Evolutionary conservation across 1,284 basidiomycete genomes (phyloP), one percentile per base, ranked within the genome.

Genomic region (Leccinum solheimii): DNA sequence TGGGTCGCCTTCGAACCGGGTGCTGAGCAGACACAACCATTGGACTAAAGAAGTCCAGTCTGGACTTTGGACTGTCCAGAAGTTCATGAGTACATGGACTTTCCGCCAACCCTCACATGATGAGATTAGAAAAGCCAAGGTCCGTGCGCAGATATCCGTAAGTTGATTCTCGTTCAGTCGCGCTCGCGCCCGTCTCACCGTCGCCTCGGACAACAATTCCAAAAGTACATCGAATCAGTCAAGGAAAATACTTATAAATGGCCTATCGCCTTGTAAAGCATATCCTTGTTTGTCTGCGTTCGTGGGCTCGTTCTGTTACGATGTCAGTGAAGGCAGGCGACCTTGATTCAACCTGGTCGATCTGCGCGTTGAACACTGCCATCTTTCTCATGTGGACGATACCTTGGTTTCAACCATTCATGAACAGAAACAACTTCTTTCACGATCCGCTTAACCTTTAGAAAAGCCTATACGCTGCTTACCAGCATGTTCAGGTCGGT

Each of bases 301-400:
- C 23, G 71, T 81, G 6, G 83, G 86, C 52, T 83, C 90, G 64
- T 81, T 82, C 1, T 87, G 84, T 59, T 78, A 86, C 19, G 83
- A 88, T 66, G 81, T 84, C 1, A 80, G 85, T 1, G 91, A 92
- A 65, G 90, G 88, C 30, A 84, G 84, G 69, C 79, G 88, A 19
- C 73, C 86, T 45, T 88, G 85, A 27, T 27, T 27, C 27, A 27
- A 0, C 8, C 63, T 91, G 86, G 82, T 85, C 83, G 56, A 86
- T 93, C 16, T 86, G 84, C 52, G 76, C 84, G 1, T 66, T 87
- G n/a, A 93, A 93, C 72, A 77, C 81, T 8, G 81, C 79, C 7
- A 77, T 95, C 23, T 95, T 87, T 79, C 67, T 88, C 11, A 80
- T 83, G 10, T 95, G 92, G 92, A 86, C 90, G 67, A 76, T 92